Percentiles rank a stretch among this genome's conserved stretches.
Evolutionary conservation across 495 filamentous ascomycete species (phyloP).

Genomic region (Penicillium crystallinum): DNA sequence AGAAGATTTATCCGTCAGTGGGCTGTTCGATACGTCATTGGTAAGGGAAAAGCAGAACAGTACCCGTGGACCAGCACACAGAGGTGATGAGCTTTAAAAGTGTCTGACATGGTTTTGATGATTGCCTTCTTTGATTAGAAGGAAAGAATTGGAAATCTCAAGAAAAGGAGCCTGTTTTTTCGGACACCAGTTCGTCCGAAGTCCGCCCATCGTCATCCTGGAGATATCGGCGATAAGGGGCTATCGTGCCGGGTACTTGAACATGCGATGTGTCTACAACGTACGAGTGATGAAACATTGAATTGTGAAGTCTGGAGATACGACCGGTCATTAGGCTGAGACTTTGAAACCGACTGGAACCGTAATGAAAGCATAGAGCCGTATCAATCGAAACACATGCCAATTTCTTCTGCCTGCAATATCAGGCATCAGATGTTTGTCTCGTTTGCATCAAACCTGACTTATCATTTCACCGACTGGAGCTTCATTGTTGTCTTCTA

Average conservation of each 20-base stretch:
- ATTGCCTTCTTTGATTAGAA: neutral
- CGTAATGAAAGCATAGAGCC: too few species aligned
- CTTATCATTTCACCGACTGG: neutral
- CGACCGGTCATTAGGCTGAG: too few species aligned
- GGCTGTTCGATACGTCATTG: slow-evolving; percentile 1
- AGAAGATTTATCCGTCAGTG: slow-evolving; percentile 6
- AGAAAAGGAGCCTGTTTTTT: neutral
- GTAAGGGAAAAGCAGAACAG: slow-evolving; percentile 19
- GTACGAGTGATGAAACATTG: too few species aligned
- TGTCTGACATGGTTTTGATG: slow-evolving; percentile 1
- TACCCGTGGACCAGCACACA: slow-evolving; percentile 96
- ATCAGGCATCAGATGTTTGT: slow-evolving; percentile 9
- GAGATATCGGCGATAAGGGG: slow-evolving; percentile 10
- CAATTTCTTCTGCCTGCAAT: slow-evolving; percentile 11
- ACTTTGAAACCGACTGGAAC: too few species aligned
- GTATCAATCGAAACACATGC: too few species aligned
- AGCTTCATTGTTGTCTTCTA: neutral
- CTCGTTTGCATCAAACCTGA: slow-evolving; percentile 10
- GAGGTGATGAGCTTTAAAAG: slow-evolving; percentile 59
- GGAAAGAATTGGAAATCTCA: neutral
- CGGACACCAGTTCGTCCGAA: slow-evolving; percentile 4
- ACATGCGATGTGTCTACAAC: too few species aligned
- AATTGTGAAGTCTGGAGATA: too few species aligned
- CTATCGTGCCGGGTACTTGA: neutral
- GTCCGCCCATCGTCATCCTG: slow-evolving; percentile 2